Base-by-base conservation (phyloP, 177 flowering plant species). In the Vitis hybrid region DNA sequence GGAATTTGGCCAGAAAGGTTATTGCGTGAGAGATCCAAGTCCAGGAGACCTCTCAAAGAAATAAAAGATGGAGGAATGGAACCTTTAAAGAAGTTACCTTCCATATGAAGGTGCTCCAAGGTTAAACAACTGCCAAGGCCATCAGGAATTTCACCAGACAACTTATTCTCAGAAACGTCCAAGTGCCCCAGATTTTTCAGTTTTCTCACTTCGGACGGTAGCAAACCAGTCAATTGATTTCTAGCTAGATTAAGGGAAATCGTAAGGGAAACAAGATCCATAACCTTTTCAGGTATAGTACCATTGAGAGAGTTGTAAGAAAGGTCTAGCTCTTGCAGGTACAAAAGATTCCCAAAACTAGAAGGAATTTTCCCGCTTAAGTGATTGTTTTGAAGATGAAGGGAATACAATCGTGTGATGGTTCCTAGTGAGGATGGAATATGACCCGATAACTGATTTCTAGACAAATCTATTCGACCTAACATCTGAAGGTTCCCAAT, bases 381-480 rank as follows among this genome's bases (percentile, higher is more conserved):
- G 1, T 3, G 8, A n/a, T 78, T 78, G 2, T 68, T 10, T 2
- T 51, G 0, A 14, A 78, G 16, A 29, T 19, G 1, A 5, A 72
- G 73, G 0, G 1, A 0, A 5, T 3, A 3, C 26, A 78, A 18
- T 2, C 1, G 1, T 0, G 73, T 51, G 3, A 75, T 15, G 68
- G 75, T 75, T 2, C 74, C 78, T 0, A 78, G 6, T 4, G 75
- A 65, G 3, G 64, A 3, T 10, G 79, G 82, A 55, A 79, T 73
- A 3, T 15, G 1, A 1, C 82, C 82, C 1, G 65, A 39, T 6
- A 79, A n/a, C 16, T 4, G 56, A 39, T 79, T 79, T 1, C 1
- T 22, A 4, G 2, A 2, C 3, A 70, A 29, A 14, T 10, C 1
- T 8, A 79, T 8, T 2, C 6, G 1, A 10, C 51, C 22, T 11